phyloP scores from a whole-genome alignment of 495 filamentous ascomycete genomes.

The Daldinia concentrica region DNA sequence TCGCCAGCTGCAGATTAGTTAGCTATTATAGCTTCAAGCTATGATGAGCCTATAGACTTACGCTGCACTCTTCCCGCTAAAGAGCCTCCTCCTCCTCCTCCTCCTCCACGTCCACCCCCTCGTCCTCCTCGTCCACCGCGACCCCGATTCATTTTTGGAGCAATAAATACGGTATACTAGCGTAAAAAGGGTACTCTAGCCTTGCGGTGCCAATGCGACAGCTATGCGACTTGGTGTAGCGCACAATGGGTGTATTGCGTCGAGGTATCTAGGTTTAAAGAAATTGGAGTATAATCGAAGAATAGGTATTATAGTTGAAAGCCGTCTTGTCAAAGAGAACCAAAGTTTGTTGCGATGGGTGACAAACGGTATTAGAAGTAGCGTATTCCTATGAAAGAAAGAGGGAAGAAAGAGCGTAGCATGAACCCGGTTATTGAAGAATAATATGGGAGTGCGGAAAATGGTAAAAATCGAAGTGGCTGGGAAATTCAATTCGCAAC shows the following conservation, averaged over 20 bases:
- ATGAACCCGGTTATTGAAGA: conserved; percentile 20
- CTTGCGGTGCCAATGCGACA: conserved; percentile 1
- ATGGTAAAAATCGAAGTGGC: conserved; percentile 42
- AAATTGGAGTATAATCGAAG: background rate
- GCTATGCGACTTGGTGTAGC: conserved; percentile 2
- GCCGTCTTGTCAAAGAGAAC: conserved; percentile 26
- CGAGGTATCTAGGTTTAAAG: background rate
- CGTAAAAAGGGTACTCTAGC: background rate
- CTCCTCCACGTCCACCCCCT: conserved; percentile 10
- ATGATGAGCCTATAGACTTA: conserved; percentile 24
- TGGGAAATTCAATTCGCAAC: conserved; percentile 36
- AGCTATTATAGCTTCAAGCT: background rate
- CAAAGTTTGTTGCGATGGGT: conserved; percentile 15
- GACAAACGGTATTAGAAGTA: conserved; percentile 23
- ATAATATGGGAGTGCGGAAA: conserved; percentile 36
- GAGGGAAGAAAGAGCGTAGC: conserved; percentile 23
- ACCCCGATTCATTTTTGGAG: background rate
- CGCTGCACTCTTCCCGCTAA: conserved; percentile 25
- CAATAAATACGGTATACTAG: background rate
- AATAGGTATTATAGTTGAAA: conserved; percentile 22
- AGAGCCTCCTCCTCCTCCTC: conserved; percentile 15
- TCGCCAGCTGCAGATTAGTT: conserved; percentile 68
- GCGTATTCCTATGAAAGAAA: conserved; percentile 28
- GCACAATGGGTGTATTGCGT: background rate
- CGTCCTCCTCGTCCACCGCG: too few relatives aligned